Evolutionary conservation across 106 monocot species (phyloP).

Genomic region (Allium fistulosum): DNA sequence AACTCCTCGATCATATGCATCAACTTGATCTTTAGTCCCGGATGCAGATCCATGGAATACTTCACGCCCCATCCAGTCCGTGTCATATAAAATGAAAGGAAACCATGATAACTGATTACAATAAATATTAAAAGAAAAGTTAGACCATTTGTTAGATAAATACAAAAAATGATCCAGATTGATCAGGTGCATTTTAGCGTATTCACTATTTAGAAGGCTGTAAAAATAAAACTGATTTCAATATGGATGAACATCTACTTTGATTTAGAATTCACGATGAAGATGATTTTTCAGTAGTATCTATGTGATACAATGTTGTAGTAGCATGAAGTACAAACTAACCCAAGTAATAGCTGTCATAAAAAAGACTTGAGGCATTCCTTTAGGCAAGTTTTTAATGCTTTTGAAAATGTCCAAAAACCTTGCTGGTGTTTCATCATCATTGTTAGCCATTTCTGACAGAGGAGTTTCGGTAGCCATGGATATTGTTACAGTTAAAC

Average conservation of each 20-base stretch:
- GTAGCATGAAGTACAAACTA: background rate
- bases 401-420: constrained; percentile 22
- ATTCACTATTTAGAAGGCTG: background rate
- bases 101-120: constrained; percentile 76
- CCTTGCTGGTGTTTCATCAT: background rate
- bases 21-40: constrained; percentile 33
- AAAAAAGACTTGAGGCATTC: constrained; percentile 52
- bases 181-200: background rate
- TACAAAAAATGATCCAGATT: background rate
- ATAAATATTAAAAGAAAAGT: background rate
- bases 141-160: no score
- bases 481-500: constrained; percentile 34
- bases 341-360: constrained; percentile 70
- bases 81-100: constrained; percentile 88
- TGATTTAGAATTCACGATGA: no score
- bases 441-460: background rate
- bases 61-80: constrained; percentile 99
- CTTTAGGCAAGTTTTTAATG: constrained; percentile 59
- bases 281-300: no score
- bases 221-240: background rate
- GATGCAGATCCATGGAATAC: constrained; percentile 80
- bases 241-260: no score
- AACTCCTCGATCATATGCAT: constrained; percentile 62
- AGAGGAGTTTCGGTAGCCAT: constrained; percentile 42
- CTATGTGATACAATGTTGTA: no score